A percentile compares a stretch with the other conserved stretches of the same genome.
Evolutionary conservation across 805 yeast genomes (phyloP).

Genomic region (Candida multigemmis): DNA sequence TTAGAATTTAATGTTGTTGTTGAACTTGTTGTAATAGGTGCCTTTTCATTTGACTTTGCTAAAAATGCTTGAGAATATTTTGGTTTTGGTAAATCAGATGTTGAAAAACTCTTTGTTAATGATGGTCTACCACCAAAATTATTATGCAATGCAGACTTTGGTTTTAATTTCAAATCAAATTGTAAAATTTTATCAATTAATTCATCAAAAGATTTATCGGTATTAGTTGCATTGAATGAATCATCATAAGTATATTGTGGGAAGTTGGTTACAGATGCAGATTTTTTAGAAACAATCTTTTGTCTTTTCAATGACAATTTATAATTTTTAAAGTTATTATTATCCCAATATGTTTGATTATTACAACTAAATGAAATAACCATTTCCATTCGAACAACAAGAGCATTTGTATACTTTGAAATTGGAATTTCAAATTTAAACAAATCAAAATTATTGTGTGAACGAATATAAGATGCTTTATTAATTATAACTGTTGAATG

Average conservation of each 20-base stretch:
- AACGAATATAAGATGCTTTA: conserved; percentile 7
- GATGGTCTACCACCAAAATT: conserved; percentile 6
- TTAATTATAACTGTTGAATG: conserved; percentile 20
- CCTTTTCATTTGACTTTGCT: conserved; percentile 5
- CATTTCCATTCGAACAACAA: conserved; percentile 3
- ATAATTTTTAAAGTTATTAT: conserved; percentile 24
- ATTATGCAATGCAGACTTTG: no score
- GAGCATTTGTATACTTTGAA: conserved; percentile 1
- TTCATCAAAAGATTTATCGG: no score
- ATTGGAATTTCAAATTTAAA: conserved; percentile 42
- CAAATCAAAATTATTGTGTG: conserved; percentile 26
- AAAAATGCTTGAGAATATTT: conserved; percentile 20
- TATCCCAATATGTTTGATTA: conserved; percentile 27
- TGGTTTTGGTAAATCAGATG: conserved; percentile 9
- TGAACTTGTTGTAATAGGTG: conserved; percentile 2
- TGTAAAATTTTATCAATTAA: no score
- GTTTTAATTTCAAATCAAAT: no score
- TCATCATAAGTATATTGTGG: no score
- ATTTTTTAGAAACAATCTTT: no score
- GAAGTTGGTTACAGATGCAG: no score
- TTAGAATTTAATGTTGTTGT: no score
- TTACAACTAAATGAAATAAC: conserved; percentile 20
- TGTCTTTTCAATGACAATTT: conserved; percentile 30
- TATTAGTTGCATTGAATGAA: no score
- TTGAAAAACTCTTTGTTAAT: conserved; percentile 10